Evolutionary conservation across 495 filamentous ascomycete species (phyloP).

Genomic region (Daldinia decipiens): DNA sequence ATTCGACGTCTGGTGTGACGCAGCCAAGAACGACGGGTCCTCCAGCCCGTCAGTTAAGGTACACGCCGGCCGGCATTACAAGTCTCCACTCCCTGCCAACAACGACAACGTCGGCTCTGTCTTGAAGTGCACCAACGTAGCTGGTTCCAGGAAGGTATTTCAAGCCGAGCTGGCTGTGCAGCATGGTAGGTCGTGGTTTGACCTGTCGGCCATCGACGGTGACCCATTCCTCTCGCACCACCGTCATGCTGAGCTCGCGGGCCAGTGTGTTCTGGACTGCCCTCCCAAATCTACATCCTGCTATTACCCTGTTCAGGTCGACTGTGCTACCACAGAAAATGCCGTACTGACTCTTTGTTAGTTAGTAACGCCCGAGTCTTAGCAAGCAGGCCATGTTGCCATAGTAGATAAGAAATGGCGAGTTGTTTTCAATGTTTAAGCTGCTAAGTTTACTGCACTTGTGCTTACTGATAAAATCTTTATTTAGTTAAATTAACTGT

Average conservation of each 20-base stretch:
- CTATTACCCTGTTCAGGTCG: conserved; percentile 29
- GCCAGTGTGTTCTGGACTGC: conserved; percentile 34
- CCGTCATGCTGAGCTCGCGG: conserved; percentile 35
- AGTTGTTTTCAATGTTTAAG: neutral
- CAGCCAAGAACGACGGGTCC: conserved; percentile 39
- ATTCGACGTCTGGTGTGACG: conserved; percentile 31
- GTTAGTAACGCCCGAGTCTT: neutral
- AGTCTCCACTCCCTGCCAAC: conserved; percentile 27
- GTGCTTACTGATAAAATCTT: neutral
- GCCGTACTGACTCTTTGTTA: conserved; percentile 25
- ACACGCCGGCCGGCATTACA: conserved; percentile 1
- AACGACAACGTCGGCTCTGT: conserved; percentile 37
- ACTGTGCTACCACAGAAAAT: conserved; percentile 15
- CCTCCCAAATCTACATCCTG: conserved; percentile 6
- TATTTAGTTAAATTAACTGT: neutral
- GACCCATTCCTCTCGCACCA: conserved; percentile 27
- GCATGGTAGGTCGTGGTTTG: conserved; percentile 28
- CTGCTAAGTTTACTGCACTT: neutral
- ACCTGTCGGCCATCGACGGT: conserved; percentile 33
- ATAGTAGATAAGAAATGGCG: neutral
- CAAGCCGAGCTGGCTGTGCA: conserved; percentile 37
- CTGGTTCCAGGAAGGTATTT: conserved; percentile 7
- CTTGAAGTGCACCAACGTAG: conserved; percentile 25
- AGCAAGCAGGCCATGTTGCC: neutral
- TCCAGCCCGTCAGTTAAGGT: conserved; percentile 13